Percentiles rank a stretch among this genome's conserved stretches.
Evolutionary conservation across 1,284 basidiomycete genomes (phyloP).

Genomic region (Cutaneotrichosporon sp.): DNA sequence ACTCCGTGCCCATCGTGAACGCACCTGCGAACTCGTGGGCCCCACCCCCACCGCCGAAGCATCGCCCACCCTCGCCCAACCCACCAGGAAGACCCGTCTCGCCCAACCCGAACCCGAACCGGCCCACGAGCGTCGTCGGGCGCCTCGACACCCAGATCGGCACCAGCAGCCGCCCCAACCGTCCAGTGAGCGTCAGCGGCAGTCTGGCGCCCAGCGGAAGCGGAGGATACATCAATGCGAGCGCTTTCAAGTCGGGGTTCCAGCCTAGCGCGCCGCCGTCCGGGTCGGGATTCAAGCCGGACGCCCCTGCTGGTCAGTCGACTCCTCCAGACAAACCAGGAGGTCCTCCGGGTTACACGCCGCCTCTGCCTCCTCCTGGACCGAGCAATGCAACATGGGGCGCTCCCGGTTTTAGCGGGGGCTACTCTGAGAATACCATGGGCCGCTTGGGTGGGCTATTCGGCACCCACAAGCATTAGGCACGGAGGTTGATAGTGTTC

Average conservation of each 20-base stretch:
- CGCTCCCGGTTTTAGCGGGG: background rate
- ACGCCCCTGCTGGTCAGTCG: background rate
- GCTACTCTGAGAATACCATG: background rate
- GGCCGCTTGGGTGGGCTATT: background rate
- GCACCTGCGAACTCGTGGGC: too few relatives aligned
- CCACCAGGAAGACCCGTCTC: background rate
- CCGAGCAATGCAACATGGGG: too few relatives aligned
- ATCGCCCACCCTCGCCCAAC: background rate
- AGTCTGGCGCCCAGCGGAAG: too few relatives aligned
- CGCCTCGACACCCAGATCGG: too few relatives aligned
- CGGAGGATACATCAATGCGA: too few relatives aligned
- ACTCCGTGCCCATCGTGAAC: background rate
- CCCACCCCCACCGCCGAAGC: background rate
- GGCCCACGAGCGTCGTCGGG: background rate
- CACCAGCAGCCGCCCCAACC: background rate
- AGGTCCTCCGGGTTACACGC: too few relatives aligned
- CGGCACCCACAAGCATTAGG: background rate
- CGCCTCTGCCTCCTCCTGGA: too few relatives aligned
- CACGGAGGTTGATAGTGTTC: background rate
- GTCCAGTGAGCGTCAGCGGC: background rate
- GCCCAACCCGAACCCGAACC: background rate
- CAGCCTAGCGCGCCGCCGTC: background rate
- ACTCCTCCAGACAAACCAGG: too few relatives aligned
- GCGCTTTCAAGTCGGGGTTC: too few relatives aligned
- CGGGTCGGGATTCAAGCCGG: background rate